Evolutionary conservation across 208 protist genomes (phyloP).

Genomic region (Trypanosoma mega): DNA sequence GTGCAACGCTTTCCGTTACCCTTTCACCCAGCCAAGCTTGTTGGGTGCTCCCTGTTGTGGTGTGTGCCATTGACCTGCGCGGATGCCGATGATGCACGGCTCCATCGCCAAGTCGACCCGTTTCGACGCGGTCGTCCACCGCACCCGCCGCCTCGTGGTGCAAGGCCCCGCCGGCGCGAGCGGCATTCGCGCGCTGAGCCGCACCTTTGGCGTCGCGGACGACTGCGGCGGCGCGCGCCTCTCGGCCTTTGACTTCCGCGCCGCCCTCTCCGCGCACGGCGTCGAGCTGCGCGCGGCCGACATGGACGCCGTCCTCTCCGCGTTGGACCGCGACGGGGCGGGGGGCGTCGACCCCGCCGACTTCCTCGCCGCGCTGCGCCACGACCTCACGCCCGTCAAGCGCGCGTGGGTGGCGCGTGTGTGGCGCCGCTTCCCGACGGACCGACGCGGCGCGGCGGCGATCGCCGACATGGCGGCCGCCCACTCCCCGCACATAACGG

Average conservation of each 20-base stretch:
- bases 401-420: constrained; percentile 59
- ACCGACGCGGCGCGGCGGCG: constrained; percentile 32
- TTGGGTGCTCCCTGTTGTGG: too few relatives aligned
- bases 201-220: constrained; percentile 60
- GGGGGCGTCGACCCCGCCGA: constrained; percentile 63
- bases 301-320: constrained; percentile 45
- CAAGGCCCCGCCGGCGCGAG: constrained; percentile 44
- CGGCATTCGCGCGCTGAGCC: constrained; percentile 76
- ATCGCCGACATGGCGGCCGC: constrained; percentile 41
- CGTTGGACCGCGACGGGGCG: constrained; percentile 59
- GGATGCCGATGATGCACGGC: constrained; percentile 28
- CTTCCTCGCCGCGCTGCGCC: constrained; percentile 66
- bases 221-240: constrained; percentile 52
- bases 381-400: constrained; percentile 47
- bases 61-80: too few relatives aligned
- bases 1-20: too few relatives aligned
- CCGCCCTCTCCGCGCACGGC: constrained; percentile 39
- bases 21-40: too few relatives aligned
- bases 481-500: constrained; percentile 50
- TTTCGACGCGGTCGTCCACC: constrained; percentile 41
- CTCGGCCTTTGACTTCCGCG: constrained; percentile 34
- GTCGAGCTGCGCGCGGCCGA: constrained; percentile 57
- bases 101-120: constrained; percentile 34
- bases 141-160: constrained; percentile 61
- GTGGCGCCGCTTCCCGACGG: constrained; percentile 54